phyloP scores from a whole-genome alignment of 192 early-diverging fungal genomes.

The Paraglomus occultum region DNA sequence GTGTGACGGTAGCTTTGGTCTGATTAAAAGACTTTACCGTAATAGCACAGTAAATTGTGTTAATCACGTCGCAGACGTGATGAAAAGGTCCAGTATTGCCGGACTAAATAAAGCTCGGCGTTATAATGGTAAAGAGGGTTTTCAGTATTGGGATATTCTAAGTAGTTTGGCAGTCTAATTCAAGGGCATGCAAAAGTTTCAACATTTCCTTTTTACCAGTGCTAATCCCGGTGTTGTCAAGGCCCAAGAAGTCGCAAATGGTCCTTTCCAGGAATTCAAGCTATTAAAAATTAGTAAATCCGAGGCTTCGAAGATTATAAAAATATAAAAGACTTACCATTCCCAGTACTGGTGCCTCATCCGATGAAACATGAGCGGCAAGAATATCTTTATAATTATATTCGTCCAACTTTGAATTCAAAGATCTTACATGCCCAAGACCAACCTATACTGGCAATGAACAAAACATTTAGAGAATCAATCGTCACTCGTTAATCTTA shows the following conservation, averaged over 20 bases:
- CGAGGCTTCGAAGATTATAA: not conserved
- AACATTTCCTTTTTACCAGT: constrained; percentile 8
- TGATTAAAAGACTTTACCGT: constrained; percentile 28
- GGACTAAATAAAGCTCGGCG: constrained; percentile 14
- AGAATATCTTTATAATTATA: not conserved
- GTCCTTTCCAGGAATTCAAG: not conserved
- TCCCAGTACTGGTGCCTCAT: not conserved
- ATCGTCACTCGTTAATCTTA: too few species aligned
- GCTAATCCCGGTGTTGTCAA: constrained; percentile 21
- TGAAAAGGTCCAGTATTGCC: constrained; percentile 19
- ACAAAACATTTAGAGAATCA: not conserved
- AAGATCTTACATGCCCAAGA: not conserved
- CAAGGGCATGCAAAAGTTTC: constrained; percentile 6
- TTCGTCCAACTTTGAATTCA: not conserved
- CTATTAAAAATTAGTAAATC: not conserved
- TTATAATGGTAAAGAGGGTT: constrained; percentile 14
- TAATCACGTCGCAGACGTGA: constrained; percentile 1
- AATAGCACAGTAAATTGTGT: constrained; percentile 26
- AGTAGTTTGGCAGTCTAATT: constrained; percentile 12
- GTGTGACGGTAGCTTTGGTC: constrained; percentile 21
- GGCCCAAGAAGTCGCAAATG: constrained; percentile 4
- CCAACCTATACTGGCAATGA: constrained; percentile 15
- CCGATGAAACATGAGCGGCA: not conserved
- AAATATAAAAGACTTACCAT: not conserved
- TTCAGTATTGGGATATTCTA: not conserved